Evolutionary conservation across 139 green algal genomes (phyloP).

Genomic region (Pleodorina starrii): DNA sequence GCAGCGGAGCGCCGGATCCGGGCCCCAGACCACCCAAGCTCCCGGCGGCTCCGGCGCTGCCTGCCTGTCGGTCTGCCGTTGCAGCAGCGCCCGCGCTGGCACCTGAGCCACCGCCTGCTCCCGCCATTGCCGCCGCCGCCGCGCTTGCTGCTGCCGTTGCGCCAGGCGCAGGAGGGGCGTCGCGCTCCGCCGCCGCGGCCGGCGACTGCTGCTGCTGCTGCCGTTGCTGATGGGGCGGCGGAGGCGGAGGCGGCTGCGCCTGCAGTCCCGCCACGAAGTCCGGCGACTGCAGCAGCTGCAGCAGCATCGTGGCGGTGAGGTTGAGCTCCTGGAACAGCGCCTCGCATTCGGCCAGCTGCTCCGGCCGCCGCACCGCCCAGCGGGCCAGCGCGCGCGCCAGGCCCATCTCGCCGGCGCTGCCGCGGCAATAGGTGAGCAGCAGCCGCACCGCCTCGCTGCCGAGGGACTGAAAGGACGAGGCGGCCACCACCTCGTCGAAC

Average conservation of each 20-base stretch:
- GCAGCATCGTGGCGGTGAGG: constrained; percentile 18
- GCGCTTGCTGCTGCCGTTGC: too few species aligned
- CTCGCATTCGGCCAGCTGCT: constrained; percentile 39
- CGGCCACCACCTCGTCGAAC: constrained; percentile 24
- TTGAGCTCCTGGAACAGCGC: constrained; percentile 44
- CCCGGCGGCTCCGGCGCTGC: too few species aligned
- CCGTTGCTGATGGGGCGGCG: too few species aligned
- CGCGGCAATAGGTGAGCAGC: neutral
- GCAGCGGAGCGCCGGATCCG: too few species aligned
- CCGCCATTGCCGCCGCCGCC: neutral
- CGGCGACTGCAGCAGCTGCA: constrained; percentile 43
- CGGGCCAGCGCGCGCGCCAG: constrained; percentile 31
- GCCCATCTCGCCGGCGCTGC: neutral
- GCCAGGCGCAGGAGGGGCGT: too few species aligned
- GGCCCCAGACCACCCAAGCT: too few species aligned
- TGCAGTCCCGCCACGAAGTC: constrained; percentile 26
- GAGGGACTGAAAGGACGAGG: neutral
- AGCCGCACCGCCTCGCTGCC: constrained; percentile 9
- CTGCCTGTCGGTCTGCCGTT: too few species aligned
- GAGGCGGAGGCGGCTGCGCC: too few species aligned
- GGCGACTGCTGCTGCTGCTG: too few species aligned
- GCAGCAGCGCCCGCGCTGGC: too few species aligned
- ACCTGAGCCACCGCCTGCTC: neutral
- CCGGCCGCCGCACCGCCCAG: constrained; percentile 25
- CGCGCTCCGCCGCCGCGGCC: too few species aligned